Conservation (phyloP, 805 yeast species). For the Kodamaea leandrae region DNA sequence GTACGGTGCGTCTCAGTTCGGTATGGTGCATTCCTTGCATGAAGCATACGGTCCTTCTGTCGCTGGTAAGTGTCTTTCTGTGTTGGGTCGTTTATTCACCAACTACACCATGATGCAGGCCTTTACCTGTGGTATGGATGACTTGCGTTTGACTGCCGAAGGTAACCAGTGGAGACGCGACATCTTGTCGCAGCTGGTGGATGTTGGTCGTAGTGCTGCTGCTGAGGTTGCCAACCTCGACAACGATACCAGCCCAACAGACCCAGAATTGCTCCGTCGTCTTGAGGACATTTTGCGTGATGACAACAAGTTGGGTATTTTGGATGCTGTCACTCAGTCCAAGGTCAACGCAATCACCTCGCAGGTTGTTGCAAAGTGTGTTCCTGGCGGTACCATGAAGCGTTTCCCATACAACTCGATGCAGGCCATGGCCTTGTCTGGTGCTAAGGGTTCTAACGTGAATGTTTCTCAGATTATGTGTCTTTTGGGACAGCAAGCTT, state of each 20-base stretch:
- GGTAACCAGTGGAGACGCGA: slow-evolving; percentile 90
- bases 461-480: slow-evolving; percentile 99
- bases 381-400: slow-evolving; percentile 95
- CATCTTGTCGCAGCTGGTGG: slow-evolving; percentile 71
- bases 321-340: slow-evolving; percentile 93
- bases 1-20: slow-evolving; percentile 96
- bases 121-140: slow-evolving; percentile 99
- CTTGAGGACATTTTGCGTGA: slow-evolving; percentile 94
- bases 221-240: slow-evolving; percentile 88
- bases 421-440: slow-evolving; percentile 99
- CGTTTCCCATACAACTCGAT: slow-evolving; percentile 92
- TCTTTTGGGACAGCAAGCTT: slow-evolving; percentile 96
- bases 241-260: slow-evolving; percentile 42
- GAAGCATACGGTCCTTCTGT: slow-evolving; percentile 90
- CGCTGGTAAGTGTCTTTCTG: slow-evolving; percentile 87
- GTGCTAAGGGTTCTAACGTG: slow-evolving; percentile 98
- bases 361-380: slow-evolving; percentile 90
- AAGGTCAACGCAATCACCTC: slow-evolving; percentile 91
- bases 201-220: slow-evolving; percentile 89
- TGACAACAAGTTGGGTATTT: slow-evolving; percentile 83
- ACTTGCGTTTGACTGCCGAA: slow-evolving; percentile 82
- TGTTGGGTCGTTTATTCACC: slow-evolving; percentile 93
- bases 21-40: slow-evolving; percentile 93
- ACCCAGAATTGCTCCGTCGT: slow-evolving; percentile 79
- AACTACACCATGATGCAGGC: slow-evolving; percentile 90